Conservation (phyloP, 2,329 filamentous ascomycete species). For the Cladophialophora carrionii region DNA sequence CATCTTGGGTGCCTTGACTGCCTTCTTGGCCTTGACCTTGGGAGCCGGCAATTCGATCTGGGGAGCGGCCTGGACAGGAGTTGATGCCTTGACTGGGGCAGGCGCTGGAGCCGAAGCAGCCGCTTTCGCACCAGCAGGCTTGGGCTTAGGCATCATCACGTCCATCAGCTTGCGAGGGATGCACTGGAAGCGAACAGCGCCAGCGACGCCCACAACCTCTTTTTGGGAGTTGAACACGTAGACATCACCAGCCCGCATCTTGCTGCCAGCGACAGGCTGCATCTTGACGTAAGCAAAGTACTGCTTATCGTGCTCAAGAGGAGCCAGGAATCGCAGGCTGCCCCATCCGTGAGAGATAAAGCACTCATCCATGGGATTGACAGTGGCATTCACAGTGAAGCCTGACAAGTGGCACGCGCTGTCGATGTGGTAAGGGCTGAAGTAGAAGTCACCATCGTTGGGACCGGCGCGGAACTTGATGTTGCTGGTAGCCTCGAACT, state of each 20-base stretch:
- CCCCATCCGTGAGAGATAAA: slow-evolving; percentile 67
- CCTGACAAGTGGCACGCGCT: slow-evolving; percentile 45
- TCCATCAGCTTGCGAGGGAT: slow-evolving; percentile 48
- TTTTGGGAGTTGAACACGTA: slow-evolving; percentile 62
- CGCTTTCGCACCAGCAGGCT: slow-evolving; percentile 40
- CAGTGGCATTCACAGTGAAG: slow-evolving; percentile 47
- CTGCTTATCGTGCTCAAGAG: slow-evolving; percentile 55
- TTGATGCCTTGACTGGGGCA: slow-evolving; percentile 18
- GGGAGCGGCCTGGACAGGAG: slow-evolving; percentile 26
- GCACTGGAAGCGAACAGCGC: slow-evolving; percentile 54
- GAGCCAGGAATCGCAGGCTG: slow-evolving; percentile 60
- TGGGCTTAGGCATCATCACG: slow-evolving; percentile 46
- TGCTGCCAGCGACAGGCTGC: slow-evolving; percentile 53
- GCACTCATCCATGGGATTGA: slow-evolving; percentile 62
- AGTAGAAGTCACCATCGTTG: slow-evolving; percentile 42
- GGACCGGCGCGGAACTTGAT: slow-evolving; percentile 41
- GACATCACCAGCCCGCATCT: slow-evolving; percentile 63
- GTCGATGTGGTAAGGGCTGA: slow-evolving; percentile 48
- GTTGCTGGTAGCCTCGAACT: slow-evolving; percentile 45
- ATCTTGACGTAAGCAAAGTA: slow-evolving; percentile 67
- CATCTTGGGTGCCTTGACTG: slow-evolving; percentile 38
- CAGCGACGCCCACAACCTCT: slow-evolving; percentile 59
- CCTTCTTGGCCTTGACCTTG: slow-evolving; percentile 41
- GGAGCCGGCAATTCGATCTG: slow-evolving; percentile 36
- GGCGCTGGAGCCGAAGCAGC: slow-evolving; percentile 16